Conservation (phyloP, 352 stramenopile species). For the Phytophthora tentaculata region DNA sequence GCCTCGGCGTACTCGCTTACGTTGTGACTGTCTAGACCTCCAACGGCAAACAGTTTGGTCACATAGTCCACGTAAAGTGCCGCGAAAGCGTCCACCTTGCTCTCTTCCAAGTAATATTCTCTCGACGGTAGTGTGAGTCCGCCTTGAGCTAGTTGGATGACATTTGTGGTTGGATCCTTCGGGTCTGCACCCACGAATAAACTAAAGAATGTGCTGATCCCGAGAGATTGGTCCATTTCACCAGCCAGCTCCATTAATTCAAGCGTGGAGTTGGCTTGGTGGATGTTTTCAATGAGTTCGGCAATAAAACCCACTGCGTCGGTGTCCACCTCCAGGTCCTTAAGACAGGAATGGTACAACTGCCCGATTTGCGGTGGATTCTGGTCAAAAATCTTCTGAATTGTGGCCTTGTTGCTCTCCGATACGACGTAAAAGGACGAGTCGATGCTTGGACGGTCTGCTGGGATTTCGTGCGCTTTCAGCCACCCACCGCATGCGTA, state of each 20-base stretch:
- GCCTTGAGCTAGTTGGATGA: constrained; percentile 59
- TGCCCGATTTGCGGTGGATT: constrained; percentile 62
- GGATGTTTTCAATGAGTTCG: constrained; percentile 46
- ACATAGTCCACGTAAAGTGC: constrained; percentile 58
- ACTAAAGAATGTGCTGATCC: constrained; percentile 61
- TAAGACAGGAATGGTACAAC: constrained; percentile 68
- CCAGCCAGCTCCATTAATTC: constrained; percentile 52
- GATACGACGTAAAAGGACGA: constrained; percentile 62
- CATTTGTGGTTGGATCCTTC: constrained; percentile 49
- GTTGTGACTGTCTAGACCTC: constrained; percentile 45
- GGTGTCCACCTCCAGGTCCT: constrained; percentile 45
- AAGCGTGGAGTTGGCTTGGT: constrained; percentile 43
- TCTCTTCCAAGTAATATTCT: constrained; percentile 63
- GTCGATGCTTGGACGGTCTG: constrained; percentile 53
- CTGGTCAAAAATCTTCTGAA: constrained; percentile 52
- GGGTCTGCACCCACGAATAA: constrained; percentile 51
- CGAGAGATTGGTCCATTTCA: constrained; percentile 50
- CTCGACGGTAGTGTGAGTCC: constrained; percentile 68
- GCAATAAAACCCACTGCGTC: constrained; percentile 46
- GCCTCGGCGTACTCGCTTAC: constrained; percentile 44
- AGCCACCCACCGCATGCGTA: constrained; percentile 83
- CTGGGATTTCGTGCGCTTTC: constrained; percentile 52
- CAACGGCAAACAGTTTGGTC: constrained; percentile 52
- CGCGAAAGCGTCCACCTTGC: constrained; percentile 46
- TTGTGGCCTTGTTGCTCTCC: constrained; percentile 59